Evolutionary conservation across 2,329 filamentous ascomycete genomes (phyloP).

Genomic region (Drechslerella dactyloides): DNA sequence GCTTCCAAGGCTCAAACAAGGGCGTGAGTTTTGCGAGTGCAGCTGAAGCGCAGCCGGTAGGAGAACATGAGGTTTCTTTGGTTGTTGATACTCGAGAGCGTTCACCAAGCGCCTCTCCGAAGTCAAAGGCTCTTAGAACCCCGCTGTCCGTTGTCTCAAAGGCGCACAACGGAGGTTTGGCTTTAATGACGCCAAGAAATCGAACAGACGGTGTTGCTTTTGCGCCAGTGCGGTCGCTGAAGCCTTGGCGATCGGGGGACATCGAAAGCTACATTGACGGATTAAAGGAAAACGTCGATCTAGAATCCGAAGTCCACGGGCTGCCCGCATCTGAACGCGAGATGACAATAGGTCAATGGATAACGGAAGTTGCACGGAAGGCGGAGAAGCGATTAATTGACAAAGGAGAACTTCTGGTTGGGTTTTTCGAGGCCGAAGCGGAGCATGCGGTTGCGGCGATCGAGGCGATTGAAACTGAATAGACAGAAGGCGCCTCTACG

Average conservation of each 20-base stretch:
- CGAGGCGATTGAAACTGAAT: conserved; percentile 68
- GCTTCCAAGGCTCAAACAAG: conserved; percentile 39
- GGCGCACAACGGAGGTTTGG: conserved; percentile 21
- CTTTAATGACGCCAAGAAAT: conserved; percentile 31
- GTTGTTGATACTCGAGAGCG: background rate
- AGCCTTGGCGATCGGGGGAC: conserved; percentile 35
- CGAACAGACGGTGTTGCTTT: conserved; percentile 20
- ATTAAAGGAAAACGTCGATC: conserved; percentile 62
- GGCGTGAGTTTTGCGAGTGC: conserved; percentile 30
- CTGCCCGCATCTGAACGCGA: conserved; percentile 78
- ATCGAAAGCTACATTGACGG: conserved; percentile 29
- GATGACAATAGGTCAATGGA: conserved; percentile 96
- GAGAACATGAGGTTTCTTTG: conserved; percentile 3
- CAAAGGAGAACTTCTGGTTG: conserved; percentile 84
- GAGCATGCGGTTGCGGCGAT: conserved; percentile 76
- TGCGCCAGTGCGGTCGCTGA: conserved; percentile 35
- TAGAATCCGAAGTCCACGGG: conserved; percentile 64
- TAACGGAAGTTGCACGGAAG: conserved; percentile 77
- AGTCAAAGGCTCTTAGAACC: conserved; percentile 7
- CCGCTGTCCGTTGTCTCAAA: conserved; percentile 29
- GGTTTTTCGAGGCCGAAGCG: conserved; percentile 82
- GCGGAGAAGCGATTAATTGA: conserved; percentile 79
- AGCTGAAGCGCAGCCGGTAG: conserved; percentile 7
- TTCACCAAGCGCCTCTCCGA: conserved; percentile 14
- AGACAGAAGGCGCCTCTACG: no score